A percentile compares a stretch with the other conserved stretches of the same genome.
phyloP scores from a whole-genome alignment of 2,329 filamentous ascomycete species.

The Phaeosphaeria sp. region DNA sequence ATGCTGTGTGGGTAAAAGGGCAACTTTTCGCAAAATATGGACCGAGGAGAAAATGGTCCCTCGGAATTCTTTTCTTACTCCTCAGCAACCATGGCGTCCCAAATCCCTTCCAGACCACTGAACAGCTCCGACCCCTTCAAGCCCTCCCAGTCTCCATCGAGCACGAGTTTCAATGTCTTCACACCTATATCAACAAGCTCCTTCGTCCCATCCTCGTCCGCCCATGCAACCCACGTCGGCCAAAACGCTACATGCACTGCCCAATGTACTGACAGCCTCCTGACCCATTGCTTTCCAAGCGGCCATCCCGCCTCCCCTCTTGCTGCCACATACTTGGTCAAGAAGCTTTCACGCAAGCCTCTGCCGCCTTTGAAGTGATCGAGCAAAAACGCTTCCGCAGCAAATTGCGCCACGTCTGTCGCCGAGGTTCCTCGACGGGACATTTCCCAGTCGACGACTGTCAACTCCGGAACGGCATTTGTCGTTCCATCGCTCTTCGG shows the following conservation, averaged over 20 bases:
- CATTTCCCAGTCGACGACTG: conserved; percentile 49
- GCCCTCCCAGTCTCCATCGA: conserved; percentile 28
- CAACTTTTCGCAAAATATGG: too few species aligned
- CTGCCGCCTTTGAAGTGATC: conserved; percentile 42
- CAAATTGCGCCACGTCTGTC: conserved; percentile 49
- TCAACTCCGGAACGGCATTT: conserved; percentile 19
- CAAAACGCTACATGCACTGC: conserved; percentile 46
- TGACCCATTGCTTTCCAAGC: conserved; percentile 29
- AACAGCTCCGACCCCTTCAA: conserved; percentile 21
- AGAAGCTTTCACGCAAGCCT: conserved; percentile 36
- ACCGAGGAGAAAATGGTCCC: too few species aligned
- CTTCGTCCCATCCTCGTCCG: conserved; percentile 29
- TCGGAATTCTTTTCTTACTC: too few species aligned
- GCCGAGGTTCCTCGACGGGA: conserved; percentile 41
- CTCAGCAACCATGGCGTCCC: not conserved
- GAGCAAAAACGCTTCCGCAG: conserved; percentile 46
- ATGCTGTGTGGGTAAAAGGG: too few species aligned
- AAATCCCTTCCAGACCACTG: conserved; percentile 13
- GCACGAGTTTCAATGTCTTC: conserved; percentile 15
- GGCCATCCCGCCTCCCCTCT: conserved; percentile 1
- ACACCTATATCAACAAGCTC: conserved; percentile 35
- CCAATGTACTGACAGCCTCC: conserved; percentile 42
- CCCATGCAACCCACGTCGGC: conserved; percentile 42
- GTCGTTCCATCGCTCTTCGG: not conserved
- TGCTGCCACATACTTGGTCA: conserved; percentile 30